Percentiles rank a stretch among this genome's conserved stretches.
Evolutionary conservation across 2,329 filamentous ascomycete species (phyloP).

Genomic region (Fusarium dlaminii): DNA sequence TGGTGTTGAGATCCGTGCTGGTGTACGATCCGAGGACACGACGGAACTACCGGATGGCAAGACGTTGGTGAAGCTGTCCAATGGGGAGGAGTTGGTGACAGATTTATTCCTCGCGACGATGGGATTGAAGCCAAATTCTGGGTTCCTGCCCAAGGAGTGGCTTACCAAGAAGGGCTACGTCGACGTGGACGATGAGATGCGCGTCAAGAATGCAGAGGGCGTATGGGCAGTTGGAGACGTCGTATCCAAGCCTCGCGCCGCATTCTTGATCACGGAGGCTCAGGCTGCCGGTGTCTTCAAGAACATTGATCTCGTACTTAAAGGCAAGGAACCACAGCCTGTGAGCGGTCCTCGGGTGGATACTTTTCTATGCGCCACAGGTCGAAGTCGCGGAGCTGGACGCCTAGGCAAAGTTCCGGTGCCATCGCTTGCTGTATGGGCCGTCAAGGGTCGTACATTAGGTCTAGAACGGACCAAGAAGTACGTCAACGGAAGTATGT

Average conservation of each 20-base stretch:
- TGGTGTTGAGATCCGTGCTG: constrained; percentile 58
- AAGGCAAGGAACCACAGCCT: constrained; percentile 53
- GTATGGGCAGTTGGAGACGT: constrained; percentile 66
- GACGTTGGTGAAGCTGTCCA: constrained; percentile 58
- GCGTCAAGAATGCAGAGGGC: constrained; percentile 54
- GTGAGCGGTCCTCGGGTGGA: constrained; percentile 62
- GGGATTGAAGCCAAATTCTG: constrained; percentile 64
- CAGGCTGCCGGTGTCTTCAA: constrained; percentile 63
- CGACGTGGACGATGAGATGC: constrained; percentile 61
- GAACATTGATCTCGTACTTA: constrained; percentile 61
- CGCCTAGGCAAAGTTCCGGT: constrained; percentile 58
- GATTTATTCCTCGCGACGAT: constrained; percentile 67
- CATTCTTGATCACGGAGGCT: constrained; percentile 69
- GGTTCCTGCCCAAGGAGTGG: constrained; percentile 58
- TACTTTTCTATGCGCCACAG: constrained; percentile 58
- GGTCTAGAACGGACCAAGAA: constrained; percentile 55
- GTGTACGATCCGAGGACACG: constrained; percentile 52
- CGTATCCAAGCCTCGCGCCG: constrained; percentile 61
- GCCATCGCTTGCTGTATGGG: constrained; percentile 62
- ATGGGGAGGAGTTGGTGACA: constrained; percentile 58
- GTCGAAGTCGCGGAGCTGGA: constrained; percentile 61
- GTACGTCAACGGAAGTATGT: constrained; percentile 60
- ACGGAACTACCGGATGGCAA: constrained; percentile 52
- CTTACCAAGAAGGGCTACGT: constrained; percentile 58
- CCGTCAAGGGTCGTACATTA: constrained; percentile 62